Evolutionary conservation across 1,284 basidiomycete genomes (phyloP), one percentile per base, ranked within the genome.

Genomic region (Salmacisia buchloeana): DNA sequence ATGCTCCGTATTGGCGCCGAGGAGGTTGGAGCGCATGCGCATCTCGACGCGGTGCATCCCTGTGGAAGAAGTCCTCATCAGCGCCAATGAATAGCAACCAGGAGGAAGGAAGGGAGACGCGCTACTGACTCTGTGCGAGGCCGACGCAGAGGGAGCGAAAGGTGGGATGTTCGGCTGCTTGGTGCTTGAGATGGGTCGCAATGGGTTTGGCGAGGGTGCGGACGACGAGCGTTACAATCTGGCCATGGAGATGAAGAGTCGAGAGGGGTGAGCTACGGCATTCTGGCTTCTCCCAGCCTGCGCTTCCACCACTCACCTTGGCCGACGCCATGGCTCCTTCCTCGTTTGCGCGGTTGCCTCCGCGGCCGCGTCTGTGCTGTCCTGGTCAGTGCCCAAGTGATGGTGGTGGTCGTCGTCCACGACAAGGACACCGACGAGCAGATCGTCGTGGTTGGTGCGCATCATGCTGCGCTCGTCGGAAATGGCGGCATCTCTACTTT

Each of bases 201-300:
- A 79, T 78, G 36, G 77, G 77, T 58, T 79, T 79, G 41, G 76
- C 75, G 0, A 78, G 66, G 39, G 77, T 79, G 3, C 74, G 66
- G 15, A 79, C 76, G 23, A 68, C 70, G 33, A 79, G 59, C 15
- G 74, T 72, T 5, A 67, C 74, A 35, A 79, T 73, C 65, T 79
- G 7, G 2, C 1, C 15, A 10, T 18, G 18, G 9, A 9, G 36
- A 38, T 38, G 18, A 9, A 38, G 36, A 38, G 36, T 9, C 10
- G 9, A 18, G 10, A 18, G 36, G 36, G 18, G 9, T 38, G 9
- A 38, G 36, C 36, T 38, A 38, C 36, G 36, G 36, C n/a, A n/a
- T n/a, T n/a, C n/a, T n/a, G n/a, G n/a, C n/a, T n/a, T n/a, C n/a
- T n/a, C n/a, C n/a, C n/a, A n/a, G n/a, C n/a, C n/a, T n/a, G n/a